Evolutionary conservation across 148 eudicot genomes (phyloP).

Genomic region (Rhododendron henanense): DNA sequence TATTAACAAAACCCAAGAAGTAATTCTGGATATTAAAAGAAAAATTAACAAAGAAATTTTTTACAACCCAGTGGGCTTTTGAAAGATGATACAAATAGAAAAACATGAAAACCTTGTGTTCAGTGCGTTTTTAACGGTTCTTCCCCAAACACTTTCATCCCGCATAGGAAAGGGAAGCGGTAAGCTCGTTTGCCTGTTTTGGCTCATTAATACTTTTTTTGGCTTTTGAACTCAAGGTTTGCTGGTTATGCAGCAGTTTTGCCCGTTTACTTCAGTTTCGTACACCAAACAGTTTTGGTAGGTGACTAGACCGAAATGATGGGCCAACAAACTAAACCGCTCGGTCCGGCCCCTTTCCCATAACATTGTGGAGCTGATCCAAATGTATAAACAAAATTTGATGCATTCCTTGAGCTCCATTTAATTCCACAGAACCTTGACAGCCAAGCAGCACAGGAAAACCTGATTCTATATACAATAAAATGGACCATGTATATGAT

Average conservation of each 20-base stretch:
- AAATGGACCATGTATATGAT: neutral
- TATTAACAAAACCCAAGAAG: too few species aligned
- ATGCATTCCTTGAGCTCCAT: neutral
- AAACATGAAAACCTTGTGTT: neutral
- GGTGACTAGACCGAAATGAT: neutral
- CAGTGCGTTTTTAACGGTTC: neutral
- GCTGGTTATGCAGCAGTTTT: neutral
- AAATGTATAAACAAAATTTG: neutral
- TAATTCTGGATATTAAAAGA: neutral
- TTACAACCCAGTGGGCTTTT: neutral
- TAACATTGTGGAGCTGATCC: neutral
- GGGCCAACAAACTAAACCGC: neutral
- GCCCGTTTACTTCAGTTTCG: neutral
- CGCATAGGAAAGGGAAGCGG: neutral
- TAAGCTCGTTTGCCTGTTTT: neutral
- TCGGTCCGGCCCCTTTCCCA: neutral
- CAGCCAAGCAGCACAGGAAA: neutral
- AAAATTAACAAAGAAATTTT: neutral
- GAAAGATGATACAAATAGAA: neutral
- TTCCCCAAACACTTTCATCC: neutral
- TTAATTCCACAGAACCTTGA: neutral
- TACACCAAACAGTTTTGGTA: neutral
- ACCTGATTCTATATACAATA: neutral
- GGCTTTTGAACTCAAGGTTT: neutral
- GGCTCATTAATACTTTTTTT: too few species aligned